Base-by-base conservation (phyloP, 2,329 filamentous ascomycete genomes). In the Purpureocillium lavendulum region DNA sequence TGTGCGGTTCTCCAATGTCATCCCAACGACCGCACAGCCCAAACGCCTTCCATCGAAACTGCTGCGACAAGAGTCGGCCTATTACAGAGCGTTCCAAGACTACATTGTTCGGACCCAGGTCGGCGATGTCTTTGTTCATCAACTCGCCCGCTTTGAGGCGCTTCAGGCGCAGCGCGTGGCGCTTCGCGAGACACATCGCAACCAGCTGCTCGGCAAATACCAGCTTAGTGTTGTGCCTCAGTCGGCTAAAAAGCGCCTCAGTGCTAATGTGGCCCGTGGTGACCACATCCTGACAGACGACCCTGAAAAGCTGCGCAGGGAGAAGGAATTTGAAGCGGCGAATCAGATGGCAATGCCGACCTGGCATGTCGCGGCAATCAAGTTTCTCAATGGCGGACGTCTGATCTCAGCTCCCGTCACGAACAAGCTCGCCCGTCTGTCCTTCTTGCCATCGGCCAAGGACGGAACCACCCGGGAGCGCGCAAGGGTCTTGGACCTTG, bases 81-180 rank as follows among this genome's bases (percentile, higher is more conserved):
- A 95, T 62, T 90, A 88, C 65, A 82, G 85, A 45, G 87, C 87
- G 9, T 96, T 95, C 59, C 80, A 87, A 49, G 80, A 83, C 54
- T 75, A 86, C 49, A 67, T 81, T 34, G 73, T 84, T 42, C 76
- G 77, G 26, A 78, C 77, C 12, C 78, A 77, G 41, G 69, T 71
- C 39, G 67, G 71, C 14, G 92, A 97, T 59, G 80, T 82, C 9
- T 95, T 95, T 56, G 75, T 94, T 40, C 85, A 94, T 59, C 83
- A 87, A 32, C 79, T 87, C 41, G 76, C 85, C 17, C 83, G 92
- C 36, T 94, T 90, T 43, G 90, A 97, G 58, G 87, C 87, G 17
- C 71, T 96, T 35, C 90, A 96, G 57, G 78, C 87, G 21, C 79
- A 84, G 54, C 83, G 92, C 30, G 73, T 89, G 40, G 87, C 82